These are phyloP conservation scores for Nymphaea thermarum DNA, from an alignment of 164 flowering plant species.

Conservation along the genomic window DNA sequence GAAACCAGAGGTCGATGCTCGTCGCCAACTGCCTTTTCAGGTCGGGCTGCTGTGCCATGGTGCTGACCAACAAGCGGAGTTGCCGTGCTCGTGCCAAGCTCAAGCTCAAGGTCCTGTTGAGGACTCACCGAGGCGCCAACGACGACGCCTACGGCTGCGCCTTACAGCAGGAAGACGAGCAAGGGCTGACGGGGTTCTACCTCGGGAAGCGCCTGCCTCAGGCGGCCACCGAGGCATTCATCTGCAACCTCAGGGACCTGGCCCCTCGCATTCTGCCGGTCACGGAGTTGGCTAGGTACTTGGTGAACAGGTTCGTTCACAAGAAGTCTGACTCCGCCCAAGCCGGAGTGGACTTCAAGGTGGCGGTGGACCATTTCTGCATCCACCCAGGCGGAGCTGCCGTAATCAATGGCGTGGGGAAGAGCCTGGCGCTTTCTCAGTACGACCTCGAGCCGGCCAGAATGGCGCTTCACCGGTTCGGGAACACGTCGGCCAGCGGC, in stretches of 20 bases:
- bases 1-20: conserved; percentile 8
- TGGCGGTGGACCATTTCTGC: conserved; percentile 47
- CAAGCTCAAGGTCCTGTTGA: conserved; percentile 5
- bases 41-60: conserved; percentile 9
- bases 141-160: conserved; percentile 10
- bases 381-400: conserved; percentile 47
- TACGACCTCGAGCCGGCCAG: conserved; percentile 54
- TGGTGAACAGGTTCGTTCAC: conserved; percentile 4
- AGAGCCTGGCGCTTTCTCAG: conserved; percentile 27
- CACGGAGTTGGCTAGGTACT: conserved; percentile 27
- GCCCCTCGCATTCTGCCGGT: conserved; percentile 40
- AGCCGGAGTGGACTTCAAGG: conserved; percentile 28
- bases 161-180: conserved; percentile 5
- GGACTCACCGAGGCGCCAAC: conserved; percentile 7
- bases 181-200: conserved; percentile 5
- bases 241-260: conserved; percentile 25
- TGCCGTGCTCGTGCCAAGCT: conserved; percentile 2
- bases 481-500: conserved; percentile 61
- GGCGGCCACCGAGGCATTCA: conserved; percentile 38
- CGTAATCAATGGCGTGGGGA: conserved; percentile 37
- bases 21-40: conserved; percentile 11
- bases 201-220: conserved; percentile 27
- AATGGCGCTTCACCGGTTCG: conserved; percentile 61
- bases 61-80: conserved; percentile 5
- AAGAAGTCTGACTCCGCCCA: not conserved